Conservation (phyloP, 495 filamentous ascomycete species). For the Clavariopsis aquatica region DNA sequence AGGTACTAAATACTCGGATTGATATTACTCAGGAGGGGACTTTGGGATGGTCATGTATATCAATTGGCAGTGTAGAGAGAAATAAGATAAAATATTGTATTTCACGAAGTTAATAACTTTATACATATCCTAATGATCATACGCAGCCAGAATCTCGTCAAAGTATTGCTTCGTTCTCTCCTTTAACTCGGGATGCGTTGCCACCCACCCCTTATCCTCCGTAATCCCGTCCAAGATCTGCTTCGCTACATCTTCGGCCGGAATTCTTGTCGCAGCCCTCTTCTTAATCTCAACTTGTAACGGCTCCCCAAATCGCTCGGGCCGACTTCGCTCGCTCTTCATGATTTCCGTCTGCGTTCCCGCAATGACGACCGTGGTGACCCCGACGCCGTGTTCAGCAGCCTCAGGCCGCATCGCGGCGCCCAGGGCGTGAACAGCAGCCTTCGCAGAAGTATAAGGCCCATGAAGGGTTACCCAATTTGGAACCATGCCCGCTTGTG, state of each 20-base stretch:
- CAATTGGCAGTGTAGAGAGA: no score
- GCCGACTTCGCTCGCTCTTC: conserved; percentile 31
- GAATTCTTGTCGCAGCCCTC: conserved; percentile 25
- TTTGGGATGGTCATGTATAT: no score
- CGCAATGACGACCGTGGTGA: conserved; percentile 26
- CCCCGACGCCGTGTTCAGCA: conserved; percentile 20
- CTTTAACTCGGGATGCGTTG: conserved; percentile 31
- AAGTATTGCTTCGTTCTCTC: conserved; percentile 30
- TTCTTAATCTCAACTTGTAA: conserved; percentile 17
- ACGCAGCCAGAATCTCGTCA: conserved; percentile 31
- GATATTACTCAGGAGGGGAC: no score
- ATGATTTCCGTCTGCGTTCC: conserved; percentile 31
- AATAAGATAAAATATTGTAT: no score
- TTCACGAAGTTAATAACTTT: no score
- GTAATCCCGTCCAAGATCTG: conserved; percentile 24
- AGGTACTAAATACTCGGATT: no score
- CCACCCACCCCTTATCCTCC: conserved; percentile 28
- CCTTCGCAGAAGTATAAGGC: conserved; percentile 29
- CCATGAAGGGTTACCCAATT: conserved; percentile 29
- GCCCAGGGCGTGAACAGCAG: conserved; percentile 24
- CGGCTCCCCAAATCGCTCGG: conserved; percentile 21
- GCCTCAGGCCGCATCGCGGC: conserved; percentile 23
- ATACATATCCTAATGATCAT: conserved; percentile 27
- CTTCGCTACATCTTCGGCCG: conserved; percentile 18
- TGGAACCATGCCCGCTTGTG: conserved; percentile 30